These are phyloP conservation scores for Myriosclerotinia curreyana DNA, from an alignment of 2,329 filamentous ascomycete species.

Conservation along the genomic window DNA sequence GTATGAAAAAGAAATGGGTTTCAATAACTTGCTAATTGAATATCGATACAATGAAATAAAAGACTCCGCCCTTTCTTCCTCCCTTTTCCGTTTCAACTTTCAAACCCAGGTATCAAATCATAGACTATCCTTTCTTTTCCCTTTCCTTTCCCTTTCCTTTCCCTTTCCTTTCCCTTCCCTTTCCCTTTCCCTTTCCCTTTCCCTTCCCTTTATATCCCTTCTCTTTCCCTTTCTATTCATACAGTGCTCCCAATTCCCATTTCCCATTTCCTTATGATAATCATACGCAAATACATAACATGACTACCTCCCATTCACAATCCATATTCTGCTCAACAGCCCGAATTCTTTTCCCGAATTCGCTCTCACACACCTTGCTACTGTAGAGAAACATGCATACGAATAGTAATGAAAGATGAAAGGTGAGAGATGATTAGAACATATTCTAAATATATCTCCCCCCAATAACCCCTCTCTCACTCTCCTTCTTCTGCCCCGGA, in stretches of 20 bases:
- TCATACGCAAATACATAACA: not conserved
- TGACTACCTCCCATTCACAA: not conserved
- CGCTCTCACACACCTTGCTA: not conserved
- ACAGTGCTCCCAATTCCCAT: too few relatives aligned
- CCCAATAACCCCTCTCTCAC: conserved; percentile 7
- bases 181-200: too few relatives aligned
- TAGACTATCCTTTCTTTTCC: not conserved
- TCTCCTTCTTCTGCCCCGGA: not conserved
- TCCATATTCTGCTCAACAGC: not conserved
- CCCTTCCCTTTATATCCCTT: not conserved
- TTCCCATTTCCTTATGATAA: not conserved
- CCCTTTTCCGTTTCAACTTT: not conserved
- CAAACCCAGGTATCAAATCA: not conserved
- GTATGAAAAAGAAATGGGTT: too few relatives aligned
- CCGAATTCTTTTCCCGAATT: not conserved
- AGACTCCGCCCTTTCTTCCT: not conserved
- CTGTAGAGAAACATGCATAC: not conserved
- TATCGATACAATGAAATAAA: not conserved
- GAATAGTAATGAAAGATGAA: not conserved
- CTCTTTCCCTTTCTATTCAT: not conserved
- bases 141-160: not conserved
- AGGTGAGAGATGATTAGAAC: not conserved
- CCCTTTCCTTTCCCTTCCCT: not conserved
- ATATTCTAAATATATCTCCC: not conserved
- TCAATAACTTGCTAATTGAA: not conserved